Conservation (phyloP, 768 basidiomycete genomes). For the Omphalotus guepiniiformis region DNA sequence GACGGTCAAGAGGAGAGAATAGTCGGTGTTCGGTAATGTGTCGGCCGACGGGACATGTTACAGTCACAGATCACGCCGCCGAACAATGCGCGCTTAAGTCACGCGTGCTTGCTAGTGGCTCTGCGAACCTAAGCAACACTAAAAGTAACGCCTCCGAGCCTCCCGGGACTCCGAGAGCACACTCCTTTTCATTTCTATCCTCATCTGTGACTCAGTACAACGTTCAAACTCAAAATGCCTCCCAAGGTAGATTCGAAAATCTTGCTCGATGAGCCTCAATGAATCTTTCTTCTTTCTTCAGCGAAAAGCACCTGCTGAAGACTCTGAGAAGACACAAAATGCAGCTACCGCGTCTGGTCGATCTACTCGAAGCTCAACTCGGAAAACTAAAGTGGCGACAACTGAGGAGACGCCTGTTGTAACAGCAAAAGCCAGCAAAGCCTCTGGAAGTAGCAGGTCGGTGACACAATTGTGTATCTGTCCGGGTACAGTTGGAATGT, state of each 20-base stretch:
- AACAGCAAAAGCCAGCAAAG: neutral
- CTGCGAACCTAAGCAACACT: no score
- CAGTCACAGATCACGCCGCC: no score
- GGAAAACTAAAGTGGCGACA: neutral
- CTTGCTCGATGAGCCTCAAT: neutral
- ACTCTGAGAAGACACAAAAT: neutral
- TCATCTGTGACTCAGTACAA: no score
- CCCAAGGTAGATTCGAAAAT: conserved; percentile 1
- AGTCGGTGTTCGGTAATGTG: no score
- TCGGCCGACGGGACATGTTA: no score
- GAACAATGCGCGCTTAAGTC: no score
- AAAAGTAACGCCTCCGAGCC: no score
- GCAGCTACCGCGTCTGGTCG: conserved; percentile 1
- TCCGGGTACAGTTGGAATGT: no score
- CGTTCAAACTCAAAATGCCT: neutral
- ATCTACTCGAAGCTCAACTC: conserved; percentile 1
- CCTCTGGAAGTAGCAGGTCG: neutral
- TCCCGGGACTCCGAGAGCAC: no score
- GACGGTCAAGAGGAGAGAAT: no score
- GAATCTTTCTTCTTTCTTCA: neutral
- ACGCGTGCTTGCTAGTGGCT: no score
- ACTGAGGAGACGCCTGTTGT: neutral
- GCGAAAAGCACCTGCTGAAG: conserved; percentile 2
- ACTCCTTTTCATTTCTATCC: no score
- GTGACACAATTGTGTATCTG: neutral